Conservation (phyloP, 169 alveolate genomes). For the Pseudocohnilembus persalinus region DNA sequence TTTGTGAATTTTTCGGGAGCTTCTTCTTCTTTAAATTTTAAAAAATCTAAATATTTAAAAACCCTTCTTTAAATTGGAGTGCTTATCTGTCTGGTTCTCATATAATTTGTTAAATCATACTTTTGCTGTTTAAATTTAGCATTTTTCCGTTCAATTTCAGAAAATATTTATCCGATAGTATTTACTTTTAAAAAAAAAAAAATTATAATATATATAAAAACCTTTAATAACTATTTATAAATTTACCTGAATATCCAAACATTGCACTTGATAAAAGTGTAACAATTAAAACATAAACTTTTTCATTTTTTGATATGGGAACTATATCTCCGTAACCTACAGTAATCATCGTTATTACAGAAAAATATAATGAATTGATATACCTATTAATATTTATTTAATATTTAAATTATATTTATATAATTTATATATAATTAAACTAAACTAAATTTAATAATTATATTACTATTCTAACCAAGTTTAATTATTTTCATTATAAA, state of each 20-base stretch:
- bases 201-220: too few species aligned
- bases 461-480: background rate
- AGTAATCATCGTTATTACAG: background rate
- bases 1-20: background rate
- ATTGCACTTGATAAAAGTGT: background rate
- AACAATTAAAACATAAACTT: too few species aligned
- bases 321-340: background rate
- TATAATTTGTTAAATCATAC: background rate
- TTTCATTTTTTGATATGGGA: background rate
- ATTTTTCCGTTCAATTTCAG: background rate
- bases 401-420: too few species aligned
- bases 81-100: background rate
- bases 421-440: too few species aligned
- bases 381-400: background rate
- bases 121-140: background rate
- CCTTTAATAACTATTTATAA: background rate
- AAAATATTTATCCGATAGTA: background rate
- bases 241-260: background rate
- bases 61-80: background rate
- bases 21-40: background rate
- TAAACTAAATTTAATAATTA: too few species aligned
- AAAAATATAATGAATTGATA: background rate
- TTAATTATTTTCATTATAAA: too few species aligned
- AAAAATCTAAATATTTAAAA: background rate
- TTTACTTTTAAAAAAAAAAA: background rate